These are phyloP conservation scores for Lachnum nothofagi DNA, from an alignment of 2,329 filamentous ascomycete species.

Conservation along the genomic window DNA sequence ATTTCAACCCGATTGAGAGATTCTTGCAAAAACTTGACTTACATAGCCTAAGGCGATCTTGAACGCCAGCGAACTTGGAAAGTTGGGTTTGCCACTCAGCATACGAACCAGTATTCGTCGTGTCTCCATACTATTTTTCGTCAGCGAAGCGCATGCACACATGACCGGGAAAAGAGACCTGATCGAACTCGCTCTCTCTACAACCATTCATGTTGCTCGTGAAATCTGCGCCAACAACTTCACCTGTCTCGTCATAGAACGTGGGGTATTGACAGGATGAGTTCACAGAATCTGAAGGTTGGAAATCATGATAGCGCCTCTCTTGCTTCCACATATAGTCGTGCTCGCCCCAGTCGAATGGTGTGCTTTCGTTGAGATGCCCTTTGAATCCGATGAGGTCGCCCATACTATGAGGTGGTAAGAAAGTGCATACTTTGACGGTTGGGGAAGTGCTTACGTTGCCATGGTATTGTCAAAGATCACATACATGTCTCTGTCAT, in stretches of 20 bases:
- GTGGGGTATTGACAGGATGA: conserved; percentile 54
- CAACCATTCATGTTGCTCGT: conserved; percentile 48
- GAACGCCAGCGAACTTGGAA: conserved; percentile 61
- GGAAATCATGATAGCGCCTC: conserved; percentile 54
- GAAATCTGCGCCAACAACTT: conserved; percentile 37
- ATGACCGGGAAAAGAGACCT: conserved; percentile 49
- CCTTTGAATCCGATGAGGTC: conserved; percentile 60
- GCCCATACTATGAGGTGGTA: conserved; percentile 49
- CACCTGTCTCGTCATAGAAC: conserved; percentile 56
- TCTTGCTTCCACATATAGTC: conserved; percentile 51
- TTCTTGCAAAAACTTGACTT: too few relatives aligned
- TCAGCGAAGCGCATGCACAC: conserved; percentile 59
- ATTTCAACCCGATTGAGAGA: too few relatives aligned
- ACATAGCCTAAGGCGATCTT: conserved; percentile 62
- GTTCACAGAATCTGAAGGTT: conserved; percentile 45
- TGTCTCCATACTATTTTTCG: conserved; percentile 44
- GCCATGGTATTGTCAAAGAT: conserved; percentile 63
- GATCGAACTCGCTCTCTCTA: conserved; percentile 60
- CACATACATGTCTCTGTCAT: conserved; percentile 59
- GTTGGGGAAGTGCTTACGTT: conserved; percentile 31
- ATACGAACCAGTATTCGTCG: conserved; percentile 58
- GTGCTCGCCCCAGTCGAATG: conserved; percentile 49
- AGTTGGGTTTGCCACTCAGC: conserved; percentile 60
- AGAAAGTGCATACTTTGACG: conserved; percentile 45
- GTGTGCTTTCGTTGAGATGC: conserved; percentile 53